Percentiles rank a stretch among this genome's conserved stretches.
phyloP scores from a whole-genome alignment of 2,329 filamentous ascomycete species.

The Gnomoniopsis smithogilvyi region DNA sequence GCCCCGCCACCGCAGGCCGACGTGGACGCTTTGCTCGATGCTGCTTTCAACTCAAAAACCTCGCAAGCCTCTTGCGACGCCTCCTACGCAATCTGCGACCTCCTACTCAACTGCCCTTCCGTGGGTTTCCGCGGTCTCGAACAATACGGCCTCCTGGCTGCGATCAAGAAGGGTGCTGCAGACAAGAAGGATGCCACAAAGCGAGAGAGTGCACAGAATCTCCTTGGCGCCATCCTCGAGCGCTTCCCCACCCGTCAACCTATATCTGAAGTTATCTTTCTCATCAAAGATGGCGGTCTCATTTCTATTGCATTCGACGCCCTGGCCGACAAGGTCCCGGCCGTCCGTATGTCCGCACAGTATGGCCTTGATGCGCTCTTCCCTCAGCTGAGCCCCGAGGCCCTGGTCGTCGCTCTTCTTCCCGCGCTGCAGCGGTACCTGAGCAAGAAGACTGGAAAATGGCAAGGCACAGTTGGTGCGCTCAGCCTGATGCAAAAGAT shows the following conservation, averaged over 20 bases:
- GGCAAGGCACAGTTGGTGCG: conserved; percentile 92
- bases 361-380: conserved; percentile 93
- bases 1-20: conserved; percentile 64
- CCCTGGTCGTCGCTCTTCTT: conserved; percentile 77
- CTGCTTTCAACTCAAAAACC: conserved; percentile 66
- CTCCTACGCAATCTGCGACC: conserved; percentile 58
- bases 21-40: conserved; percentile 60
- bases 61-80: conserved; percentile 67
- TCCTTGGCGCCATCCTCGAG: conserved; percentile 91
- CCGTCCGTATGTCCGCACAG: conserved; percentile 87
- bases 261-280: conserved; percentile 75
- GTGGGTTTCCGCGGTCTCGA: conserved; percentile 52
- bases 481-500: conserved; percentile 84
- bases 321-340: conserved; percentile 82
- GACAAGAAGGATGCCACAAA: conserved; percentile 91
- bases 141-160: conserved; percentile 51
- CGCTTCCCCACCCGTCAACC: conserved; percentile 75
- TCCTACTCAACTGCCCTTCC: conserved; percentile 45
- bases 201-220: conserved; percentile 91
- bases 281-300: conserved; percentile 76
- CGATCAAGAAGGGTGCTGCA: conserved; percentile 68
- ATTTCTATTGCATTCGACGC: conserved; percentile 75
- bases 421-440: conserved; percentile 75
- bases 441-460: conserved; percentile 82
- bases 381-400: conserved; percentile 73